Base-by-base conservation (phyloP, 768 basidiomycete species). In the Filobasidium wieringae region DNA sequence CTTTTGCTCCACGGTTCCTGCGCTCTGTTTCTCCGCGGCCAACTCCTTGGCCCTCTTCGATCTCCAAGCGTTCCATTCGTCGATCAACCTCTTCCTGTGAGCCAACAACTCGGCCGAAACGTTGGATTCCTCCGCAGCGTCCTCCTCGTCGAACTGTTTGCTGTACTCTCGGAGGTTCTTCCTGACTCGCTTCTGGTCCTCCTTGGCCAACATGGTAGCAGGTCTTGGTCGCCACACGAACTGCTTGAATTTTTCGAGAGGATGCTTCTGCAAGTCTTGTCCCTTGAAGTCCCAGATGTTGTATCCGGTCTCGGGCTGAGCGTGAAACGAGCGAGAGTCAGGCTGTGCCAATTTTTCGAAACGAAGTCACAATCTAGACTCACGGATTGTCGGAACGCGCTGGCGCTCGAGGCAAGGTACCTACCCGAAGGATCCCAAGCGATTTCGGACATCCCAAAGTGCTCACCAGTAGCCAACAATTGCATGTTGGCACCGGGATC, bases 21-120 rank as follows among this genome's bases (percentile, higher is more conserved):
- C 73, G 54, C 76, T 77, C 62, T 73, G 64, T 47, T 75, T 59
- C 60, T 81, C 81, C 53, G 83, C 83, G 33, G 78, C 79, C 55
- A 84, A 56, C 64, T 87, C 82, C 62, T 80, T 80, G 71, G 80
- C 82, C 64, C 84, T 83, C 62, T 82, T 79, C 24, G 78, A 66
- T 52, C 93, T 82, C 95, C 95, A 97, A 40, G 93, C 88, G 75
- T 99, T 95, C 95, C 95, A 99, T 76, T 99, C 95, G 68, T 95
- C 88, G 65, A 97, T 86, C 53, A 96, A 80, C 47, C 95, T 81
- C 73, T 88, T 87, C 60, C 95, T 81, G 63, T 84, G 83, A 17
- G 89, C 88, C 64, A 92, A 80, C 26, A 95, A 81, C 75, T 97
- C 95, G 4, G 91, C 90, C 63, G 86, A 91, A 65, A 92, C 88